These are phyloP conservation scores for Ambrosia trifida DNA, from an alignment of 129 eudicot genomes.

Conservation along the genomic window DNA sequence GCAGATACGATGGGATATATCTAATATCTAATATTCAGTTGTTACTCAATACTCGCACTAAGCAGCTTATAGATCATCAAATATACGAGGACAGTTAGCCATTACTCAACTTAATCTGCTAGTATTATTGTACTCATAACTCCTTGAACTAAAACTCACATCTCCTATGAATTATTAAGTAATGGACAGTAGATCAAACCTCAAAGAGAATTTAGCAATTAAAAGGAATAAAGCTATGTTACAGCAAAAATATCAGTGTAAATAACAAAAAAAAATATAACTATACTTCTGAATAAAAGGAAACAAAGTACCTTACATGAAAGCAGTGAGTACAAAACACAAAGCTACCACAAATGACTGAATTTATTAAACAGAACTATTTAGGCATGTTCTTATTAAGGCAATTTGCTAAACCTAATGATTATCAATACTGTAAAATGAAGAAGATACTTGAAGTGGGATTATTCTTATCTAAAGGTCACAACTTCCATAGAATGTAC, in stretches of 20 bases:
- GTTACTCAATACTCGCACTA: not conserved
- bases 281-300: conserved; percentile 8
- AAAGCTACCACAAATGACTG: conserved; percentile 14
- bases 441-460: not conserved
- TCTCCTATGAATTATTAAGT: not conserved
- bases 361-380: not conserved
- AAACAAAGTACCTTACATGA: conserved; percentile 17
- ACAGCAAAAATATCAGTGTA: too few relatives aligned
- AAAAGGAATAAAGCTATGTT: not conserved
- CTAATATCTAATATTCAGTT: not conserved
- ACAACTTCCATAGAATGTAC: conserved; percentile 5
- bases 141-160: conserved; percentile 1
- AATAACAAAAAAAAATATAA: too few relatives aligned
- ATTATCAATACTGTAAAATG: not conserved
- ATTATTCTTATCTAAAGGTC: not conserved
- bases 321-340: not conserved
- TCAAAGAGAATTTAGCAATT: not conserved
- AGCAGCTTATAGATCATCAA: conserved; percentile 2
- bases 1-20: not conserved
- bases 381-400: too few relatives aligned
- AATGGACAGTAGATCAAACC: not conserved
- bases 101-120: conserved; percentile 7
- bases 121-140: not conserved
- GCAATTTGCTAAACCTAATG: not conserved
- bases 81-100: conserved; percentile 5